phyloP scores from a whole-genome alignment of 306 rosid species.

The Casuarina equisetifolia region DNA sequence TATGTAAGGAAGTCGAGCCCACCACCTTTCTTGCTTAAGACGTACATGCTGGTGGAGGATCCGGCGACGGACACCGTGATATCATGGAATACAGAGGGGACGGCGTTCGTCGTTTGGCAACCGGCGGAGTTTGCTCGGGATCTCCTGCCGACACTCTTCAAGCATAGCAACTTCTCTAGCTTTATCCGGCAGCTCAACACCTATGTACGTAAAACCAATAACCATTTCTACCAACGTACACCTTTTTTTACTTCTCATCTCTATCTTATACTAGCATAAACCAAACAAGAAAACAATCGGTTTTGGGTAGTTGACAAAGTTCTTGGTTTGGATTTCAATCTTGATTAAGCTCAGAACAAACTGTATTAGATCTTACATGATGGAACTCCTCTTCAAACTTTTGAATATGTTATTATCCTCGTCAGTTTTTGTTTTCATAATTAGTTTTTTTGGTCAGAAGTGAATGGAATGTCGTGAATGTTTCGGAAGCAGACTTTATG shows the following conservation, averaged over 20 bases:
- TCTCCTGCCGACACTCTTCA: constrained; percentile 95
- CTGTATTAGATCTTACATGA: neutral
- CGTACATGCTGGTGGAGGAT: constrained; percentile 84
- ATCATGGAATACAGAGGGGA: constrained; percentile 77
- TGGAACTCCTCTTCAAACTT: neutral
- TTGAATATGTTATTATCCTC: neutral
- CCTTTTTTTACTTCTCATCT: neutral
- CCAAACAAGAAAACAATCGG: neutral
- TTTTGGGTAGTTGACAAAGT: constrained; percentile 17
- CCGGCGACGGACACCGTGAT: constrained; percentile 60
- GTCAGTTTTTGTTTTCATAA: too few relatives aligned
- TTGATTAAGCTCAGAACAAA: neutral
- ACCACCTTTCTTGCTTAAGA: constrained; percentile 87
- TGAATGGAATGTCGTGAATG: neutral
- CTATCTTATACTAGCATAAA: neutral
- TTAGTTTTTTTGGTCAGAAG: neutral
- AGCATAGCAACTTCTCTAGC: constrained; percentile 96
- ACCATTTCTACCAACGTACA: neutral
- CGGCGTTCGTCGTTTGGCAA: constrained; percentile 93
- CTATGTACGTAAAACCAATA: constrained; percentile 56
- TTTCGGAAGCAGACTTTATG: neutral
- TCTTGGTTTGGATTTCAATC: neutral
- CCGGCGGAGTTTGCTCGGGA: constrained; percentile 86
- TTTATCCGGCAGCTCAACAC: constrained; percentile 95
- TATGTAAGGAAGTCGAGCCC: constrained; percentile 68